phyloP scores from a whole-genome alignment of 2,329 filamentous ascomycete species.

The Didymella exigua region DNA sequence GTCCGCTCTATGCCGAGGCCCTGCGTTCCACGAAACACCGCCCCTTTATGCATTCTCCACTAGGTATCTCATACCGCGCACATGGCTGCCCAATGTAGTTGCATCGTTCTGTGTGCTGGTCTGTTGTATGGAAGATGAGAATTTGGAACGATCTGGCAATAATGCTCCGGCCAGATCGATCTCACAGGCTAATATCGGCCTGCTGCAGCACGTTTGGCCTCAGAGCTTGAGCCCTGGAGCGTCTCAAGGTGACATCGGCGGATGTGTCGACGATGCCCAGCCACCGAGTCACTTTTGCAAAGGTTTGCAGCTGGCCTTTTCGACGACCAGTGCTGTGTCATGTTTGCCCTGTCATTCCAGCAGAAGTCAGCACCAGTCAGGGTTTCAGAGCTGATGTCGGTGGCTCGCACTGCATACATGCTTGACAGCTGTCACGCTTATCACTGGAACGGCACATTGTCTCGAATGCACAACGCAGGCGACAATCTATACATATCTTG shows the following conservation, averaged over 20 bases:
- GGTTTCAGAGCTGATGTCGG: constrained; percentile 10
- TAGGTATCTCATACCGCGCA: neutral
- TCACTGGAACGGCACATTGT: constrained; percentile 5
- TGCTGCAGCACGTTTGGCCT: constrained; percentile 5
- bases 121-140: neutral
- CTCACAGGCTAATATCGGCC: constrained; percentile 17
- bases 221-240: constrained; percentile 5
- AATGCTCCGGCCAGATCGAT: constrained; percentile 9
- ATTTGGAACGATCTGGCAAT: constrained; percentile 4
- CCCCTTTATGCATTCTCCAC: constrained; percentile 34
- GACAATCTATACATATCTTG: neutral
- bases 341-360: constrained; percentile 1
- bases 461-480: neutral
- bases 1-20: constrained; percentile 28
- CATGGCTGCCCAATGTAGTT: constrained; percentile 6
- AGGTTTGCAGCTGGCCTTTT: neutral
- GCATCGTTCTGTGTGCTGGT: neutral
- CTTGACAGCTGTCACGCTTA: constrained; percentile 16
- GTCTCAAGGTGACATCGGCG: constrained; percentile 13
- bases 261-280: constrained; percentile 10
- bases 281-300: constrained; percentile 5
- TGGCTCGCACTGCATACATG: constrained; percentile 10
- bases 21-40: constrained; percentile 16
- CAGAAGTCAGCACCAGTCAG: neutral
- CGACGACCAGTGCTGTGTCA: neutral